A percentile compares a stretch with the other conserved stretches of the same genome.
Conservation (phyloP, 164 flowering plant species). For the Macadamia integrifolia region DNA sequence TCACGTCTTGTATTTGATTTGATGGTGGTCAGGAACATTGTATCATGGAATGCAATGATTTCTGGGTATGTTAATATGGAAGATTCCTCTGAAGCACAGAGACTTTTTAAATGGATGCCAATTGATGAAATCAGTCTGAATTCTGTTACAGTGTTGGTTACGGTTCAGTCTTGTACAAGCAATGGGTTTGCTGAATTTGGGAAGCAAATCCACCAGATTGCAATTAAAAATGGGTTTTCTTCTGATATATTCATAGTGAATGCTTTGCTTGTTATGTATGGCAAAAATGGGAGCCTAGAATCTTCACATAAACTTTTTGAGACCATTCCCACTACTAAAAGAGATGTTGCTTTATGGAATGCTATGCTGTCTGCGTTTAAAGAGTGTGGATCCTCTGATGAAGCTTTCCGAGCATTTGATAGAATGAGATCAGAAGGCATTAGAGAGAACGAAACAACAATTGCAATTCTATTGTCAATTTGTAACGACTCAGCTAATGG, state of each 20-base stretch:
- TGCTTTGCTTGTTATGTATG: constrained; percentile 47
- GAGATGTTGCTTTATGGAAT: constrained; percentile 57
- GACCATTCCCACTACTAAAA: constrained; percentile 3
- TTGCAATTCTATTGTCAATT: constrained; percentile 28
- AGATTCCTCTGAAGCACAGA: constrained; percentile 22
- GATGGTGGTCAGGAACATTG: constrained; percentile 30
- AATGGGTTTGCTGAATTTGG: constrained; percentile 29
- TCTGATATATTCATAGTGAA: constrained; percentile 32
- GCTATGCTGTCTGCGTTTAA: constrained; percentile 35
- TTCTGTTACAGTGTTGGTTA: constrained; percentile 34
- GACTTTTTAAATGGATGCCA: constrained; percentile 33
- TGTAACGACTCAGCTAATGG: constrained; percentile 27
- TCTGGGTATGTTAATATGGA: constrained; percentile 33
- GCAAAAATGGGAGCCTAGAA: constrained; percentile 26
- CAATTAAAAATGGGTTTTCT: constrained; percentile 25
- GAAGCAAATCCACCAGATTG: constrained; percentile 41
- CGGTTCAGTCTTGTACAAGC: constrained; percentile 36
- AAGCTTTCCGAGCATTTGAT: constrained; percentile 31
- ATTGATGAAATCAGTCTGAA: constrained; percentile 22
- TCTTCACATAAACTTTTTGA: constrained; percentile 31
- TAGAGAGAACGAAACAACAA: constrained; percentile 28
- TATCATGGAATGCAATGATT: constrained; percentile 55
- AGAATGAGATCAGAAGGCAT: constrained; percentile 27
- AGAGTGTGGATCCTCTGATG: constrained; percentile 25
- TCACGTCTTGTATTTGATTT: constrained; percentile 35